Evolutionary conservation across 2,329 filamentous ascomycete species (phyloP).

Genomic region (Neonectria sp.): DNA sequence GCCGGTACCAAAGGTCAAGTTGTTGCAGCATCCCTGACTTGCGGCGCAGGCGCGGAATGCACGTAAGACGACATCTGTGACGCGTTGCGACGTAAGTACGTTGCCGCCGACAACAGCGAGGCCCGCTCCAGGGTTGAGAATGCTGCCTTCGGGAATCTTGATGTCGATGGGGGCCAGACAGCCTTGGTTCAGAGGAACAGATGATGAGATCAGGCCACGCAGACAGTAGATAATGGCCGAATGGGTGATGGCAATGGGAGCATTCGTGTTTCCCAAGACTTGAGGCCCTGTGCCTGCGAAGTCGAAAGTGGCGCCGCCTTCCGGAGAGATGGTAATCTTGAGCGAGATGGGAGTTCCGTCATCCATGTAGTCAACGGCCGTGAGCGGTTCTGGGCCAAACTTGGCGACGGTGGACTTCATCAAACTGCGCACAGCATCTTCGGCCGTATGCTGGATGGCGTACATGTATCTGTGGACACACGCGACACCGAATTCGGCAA

Average conservation of each 20-base stretch:
- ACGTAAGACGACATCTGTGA: conserved; percentile 78
- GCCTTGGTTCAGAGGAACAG: conserved; percentile 58
- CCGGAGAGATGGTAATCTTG: conserved; percentile 81
- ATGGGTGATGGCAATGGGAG: conserved; percentile 48
- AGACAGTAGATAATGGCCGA: conserved; percentile 53
- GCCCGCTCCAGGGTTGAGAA: conserved; percentile 52
- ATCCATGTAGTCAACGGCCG: conserved; percentile 87
- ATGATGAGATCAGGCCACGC: conserved; percentile 51
- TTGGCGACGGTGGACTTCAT: conserved; percentile 79
- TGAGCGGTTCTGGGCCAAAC: conserved; percentile 79
- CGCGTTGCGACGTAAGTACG: conserved; percentile 53
- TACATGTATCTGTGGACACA: conserved; percentile 89
- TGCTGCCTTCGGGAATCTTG: conserved; percentile 48
- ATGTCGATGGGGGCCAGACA: conserved; percentile 62
- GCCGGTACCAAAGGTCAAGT: conserved; percentile 84
- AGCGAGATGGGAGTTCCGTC: conserved; percentile 85
- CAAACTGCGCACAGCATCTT: conserved; percentile 80
- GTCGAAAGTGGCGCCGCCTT: conserved; percentile 81
- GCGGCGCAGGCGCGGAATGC: conserved; percentile 83
- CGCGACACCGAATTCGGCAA: conserved; percentile 82
- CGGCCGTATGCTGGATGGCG: conserved; percentile 86
- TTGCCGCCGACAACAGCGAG: conserved; percentile 53
- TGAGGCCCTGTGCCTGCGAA: conserved; percentile 51
- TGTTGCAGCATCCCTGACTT: conserved; percentile 85
- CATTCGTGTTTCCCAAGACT: conserved; percentile 50